Conservation (phyloP, 345 rosid genomes). For the Eucalyptus pumila region DNA sequence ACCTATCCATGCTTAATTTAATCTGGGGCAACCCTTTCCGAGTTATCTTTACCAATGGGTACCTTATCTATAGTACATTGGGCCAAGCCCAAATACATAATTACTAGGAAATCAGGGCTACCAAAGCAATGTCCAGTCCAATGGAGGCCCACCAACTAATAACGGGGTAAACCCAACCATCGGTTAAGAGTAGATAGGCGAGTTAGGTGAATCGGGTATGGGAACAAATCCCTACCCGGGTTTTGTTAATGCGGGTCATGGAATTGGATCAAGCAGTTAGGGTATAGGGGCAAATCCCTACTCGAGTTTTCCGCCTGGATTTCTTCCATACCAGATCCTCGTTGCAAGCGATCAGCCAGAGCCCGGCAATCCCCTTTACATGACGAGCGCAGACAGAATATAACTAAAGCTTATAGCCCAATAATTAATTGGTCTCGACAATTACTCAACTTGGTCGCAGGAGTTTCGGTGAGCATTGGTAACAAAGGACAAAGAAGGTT, state of each 20-base stretch:
- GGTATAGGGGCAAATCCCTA: too few species aligned
- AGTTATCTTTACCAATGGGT: fast-evolving
- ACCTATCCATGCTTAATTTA: fast-evolving
- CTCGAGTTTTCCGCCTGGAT: fast-evolving
- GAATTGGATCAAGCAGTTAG: fast-evolving
- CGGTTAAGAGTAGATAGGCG: fast-evolving
- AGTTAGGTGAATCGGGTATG: fast-evolving
- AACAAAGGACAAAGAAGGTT: too few species aligned
- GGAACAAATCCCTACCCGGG: too few species aligned
- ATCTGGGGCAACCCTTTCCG: too few species aligned
- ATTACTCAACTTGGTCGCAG: fast-evolving
- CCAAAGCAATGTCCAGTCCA: too few species aligned
- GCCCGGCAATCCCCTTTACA: too few species aligned
- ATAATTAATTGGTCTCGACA: fast-evolving
- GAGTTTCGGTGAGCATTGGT: too few species aligned
- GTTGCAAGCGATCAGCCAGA: fast-evolving
- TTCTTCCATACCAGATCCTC: too few species aligned
- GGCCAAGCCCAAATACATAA: too few species aligned
- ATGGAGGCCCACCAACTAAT: too few species aligned
- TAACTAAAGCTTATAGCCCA: fast-evolving
- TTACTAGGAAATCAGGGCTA: fast-evolving
- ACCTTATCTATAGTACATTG: too few species aligned
- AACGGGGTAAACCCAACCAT: too few species aligned
- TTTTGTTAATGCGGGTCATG: fast-evolving
- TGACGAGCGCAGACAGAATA: fast-evolving